Percentiles rank a stretch among this genome's conserved stretches.
Conservation (phyloP, 306 rosid species). For the Mimosa pudica region DNA sequence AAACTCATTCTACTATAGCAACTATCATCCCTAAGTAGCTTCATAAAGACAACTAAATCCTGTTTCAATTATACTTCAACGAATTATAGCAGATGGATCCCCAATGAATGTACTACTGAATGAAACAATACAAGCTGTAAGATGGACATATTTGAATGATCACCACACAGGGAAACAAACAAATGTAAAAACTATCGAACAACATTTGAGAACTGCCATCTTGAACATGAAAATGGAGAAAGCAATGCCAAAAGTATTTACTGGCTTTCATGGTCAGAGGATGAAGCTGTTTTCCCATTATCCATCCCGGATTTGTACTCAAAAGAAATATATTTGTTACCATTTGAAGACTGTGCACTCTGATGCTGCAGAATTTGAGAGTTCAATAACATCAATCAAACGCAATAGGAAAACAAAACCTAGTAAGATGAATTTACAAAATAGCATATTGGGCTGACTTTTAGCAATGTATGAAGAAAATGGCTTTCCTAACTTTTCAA, state of each 20-base stretch:
- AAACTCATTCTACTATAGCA: not conserved
- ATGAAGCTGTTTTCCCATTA: conserved; percentile 93
- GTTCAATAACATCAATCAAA: conserved; percentile 34
- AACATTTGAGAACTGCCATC: conserved; percentile 2
- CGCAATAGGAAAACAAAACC: conserved; percentile 24
- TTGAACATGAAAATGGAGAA: conserved; percentile 28
- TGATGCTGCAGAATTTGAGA: conserved; percentile 76
- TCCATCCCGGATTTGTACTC: conserved; percentile 99
- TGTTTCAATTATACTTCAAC: conserved; percentile 7
- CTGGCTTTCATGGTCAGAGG: conserved; percentile 98
- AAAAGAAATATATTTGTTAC: conserved; percentile 90
- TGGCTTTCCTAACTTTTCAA: conserved; percentile 21
- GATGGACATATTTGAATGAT: conserved; percentile 17
- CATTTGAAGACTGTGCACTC: conserved; percentile 84
- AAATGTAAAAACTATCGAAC: conserved; percentile 12
- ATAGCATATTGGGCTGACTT: conserved; percentile 19
- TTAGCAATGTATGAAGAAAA: conserved; percentile 17
- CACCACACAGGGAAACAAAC: conserved; percentile 25
- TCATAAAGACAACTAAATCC: conserved; percentile 26
- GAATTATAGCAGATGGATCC: conserved; percentile 34
- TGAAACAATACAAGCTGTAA: conserved; percentile 29
- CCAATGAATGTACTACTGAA: conserved; percentile 29
- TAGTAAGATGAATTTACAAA: conserved; percentile 30
- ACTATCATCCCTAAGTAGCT: not conserved
- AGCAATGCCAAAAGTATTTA: conserved; percentile 46